Conservation (phyloP, 2,329 filamentous ascomycete species). For the Ceratocystis huliohia region DNA sequence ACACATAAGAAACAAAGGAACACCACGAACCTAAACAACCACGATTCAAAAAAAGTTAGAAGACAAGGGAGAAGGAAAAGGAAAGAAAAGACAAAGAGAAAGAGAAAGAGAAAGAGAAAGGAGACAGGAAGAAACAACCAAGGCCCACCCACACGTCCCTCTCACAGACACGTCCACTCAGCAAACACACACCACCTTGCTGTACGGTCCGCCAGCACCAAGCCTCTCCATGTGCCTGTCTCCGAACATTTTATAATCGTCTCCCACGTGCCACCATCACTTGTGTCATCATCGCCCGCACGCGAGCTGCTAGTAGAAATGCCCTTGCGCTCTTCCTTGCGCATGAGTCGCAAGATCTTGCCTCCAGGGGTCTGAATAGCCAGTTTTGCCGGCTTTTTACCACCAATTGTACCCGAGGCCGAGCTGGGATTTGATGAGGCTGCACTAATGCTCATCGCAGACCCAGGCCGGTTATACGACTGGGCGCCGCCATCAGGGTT, state of each 20-base stretch:
- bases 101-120: background rate
- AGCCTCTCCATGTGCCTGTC: slow-evolving; percentile 63
- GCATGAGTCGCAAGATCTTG: slow-evolving; percentile 80
- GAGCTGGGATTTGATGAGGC: slow-evolving; percentile 46
- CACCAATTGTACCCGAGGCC: slow-evolving; percentile 39
- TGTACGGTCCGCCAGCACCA: slow-evolving; percentile 71
- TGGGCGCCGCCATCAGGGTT: slow-evolving; percentile 36
- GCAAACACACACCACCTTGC: slow-evolving; percentile 88
- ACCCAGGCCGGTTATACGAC: slow-evolving; percentile 48
- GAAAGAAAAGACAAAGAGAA: background rate
- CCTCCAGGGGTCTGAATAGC: slow-evolving; percentile 89
- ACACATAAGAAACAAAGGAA: slow-evolving; percentile 2
- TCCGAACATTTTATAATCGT: slow-evolving; percentile 86
- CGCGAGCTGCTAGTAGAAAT: slow-evolving; percentile 32
- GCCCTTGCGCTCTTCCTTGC: slow-evolving; percentile 58
- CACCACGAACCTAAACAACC: background rate
- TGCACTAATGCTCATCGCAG: slow-evolving; percentile 52
- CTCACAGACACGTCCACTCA: slow-evolving; percentile 55
- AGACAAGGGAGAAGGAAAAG: background rate
- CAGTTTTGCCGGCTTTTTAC: slow-evolving; percentile 81
- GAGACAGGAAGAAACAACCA: background rate
- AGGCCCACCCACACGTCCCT: background rate
- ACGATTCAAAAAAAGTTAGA: background rate
- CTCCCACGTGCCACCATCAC: slow-evolving; percentile 69
- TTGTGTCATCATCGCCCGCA: slow-evolving; percentile 40